A percentile compares a stretch with the other conserved stretches of the same genome.
Evolutionary conservation across 768 basidiomycete species (phyloP).

Genomic region (Neoboletus brunneissimus): DNA sequence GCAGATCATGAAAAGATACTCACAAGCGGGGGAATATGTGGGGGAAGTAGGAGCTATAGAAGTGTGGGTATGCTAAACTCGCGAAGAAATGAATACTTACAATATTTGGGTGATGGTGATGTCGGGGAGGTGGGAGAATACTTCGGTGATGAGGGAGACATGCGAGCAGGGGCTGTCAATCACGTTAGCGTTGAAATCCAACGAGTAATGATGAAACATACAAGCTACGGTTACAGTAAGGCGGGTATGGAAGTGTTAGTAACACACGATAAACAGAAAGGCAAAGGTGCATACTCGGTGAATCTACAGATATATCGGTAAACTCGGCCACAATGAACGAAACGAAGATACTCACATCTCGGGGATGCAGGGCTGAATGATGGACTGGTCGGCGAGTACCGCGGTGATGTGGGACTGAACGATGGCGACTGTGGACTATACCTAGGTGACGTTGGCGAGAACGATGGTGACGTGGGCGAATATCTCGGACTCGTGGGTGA

Average conservation of each 20-base stretch:
- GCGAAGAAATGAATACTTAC: conserved; percentile 42
- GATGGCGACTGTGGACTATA: conserved; percentile 90
- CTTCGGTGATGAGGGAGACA: conserved; percentile 88
- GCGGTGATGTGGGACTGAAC: conserved; percentile 86
- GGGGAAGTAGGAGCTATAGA: conserved; percentile 77
- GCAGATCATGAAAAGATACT: conserved; percentile 32
- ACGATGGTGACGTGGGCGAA: conserved; percentile 80
- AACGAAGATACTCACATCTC: conserved; percentile 54
- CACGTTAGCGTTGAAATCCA: conserved; percentile 4
- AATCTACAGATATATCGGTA: conserved; percentile 46
- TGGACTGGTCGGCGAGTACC: conserved; percentile 87
- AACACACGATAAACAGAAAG: conserved; percentile 4
- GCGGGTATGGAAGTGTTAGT: conserved; percentile 22
- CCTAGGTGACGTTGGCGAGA: conserved; percentile 81
- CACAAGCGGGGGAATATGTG: conserved; percentile 84
- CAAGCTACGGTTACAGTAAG: conserved; percentile 47
- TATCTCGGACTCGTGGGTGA: conserved; percentile 75
- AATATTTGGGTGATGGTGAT: conserved; percentile 91
- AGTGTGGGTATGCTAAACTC: conserved; percentile 8
- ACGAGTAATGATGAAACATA: conserved; percentile 36
- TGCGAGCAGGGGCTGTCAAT: conserved; percentile 64
- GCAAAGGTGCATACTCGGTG: conserved; percentile 62
- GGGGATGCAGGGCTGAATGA: conserved; percentile 95
- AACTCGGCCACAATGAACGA: background rate
- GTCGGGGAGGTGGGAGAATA: conserved; percentile 94